Conservation (phyloP, 2,329 filamentous ascomycete genomes). For the Diaporthe helianthi region DNA sequence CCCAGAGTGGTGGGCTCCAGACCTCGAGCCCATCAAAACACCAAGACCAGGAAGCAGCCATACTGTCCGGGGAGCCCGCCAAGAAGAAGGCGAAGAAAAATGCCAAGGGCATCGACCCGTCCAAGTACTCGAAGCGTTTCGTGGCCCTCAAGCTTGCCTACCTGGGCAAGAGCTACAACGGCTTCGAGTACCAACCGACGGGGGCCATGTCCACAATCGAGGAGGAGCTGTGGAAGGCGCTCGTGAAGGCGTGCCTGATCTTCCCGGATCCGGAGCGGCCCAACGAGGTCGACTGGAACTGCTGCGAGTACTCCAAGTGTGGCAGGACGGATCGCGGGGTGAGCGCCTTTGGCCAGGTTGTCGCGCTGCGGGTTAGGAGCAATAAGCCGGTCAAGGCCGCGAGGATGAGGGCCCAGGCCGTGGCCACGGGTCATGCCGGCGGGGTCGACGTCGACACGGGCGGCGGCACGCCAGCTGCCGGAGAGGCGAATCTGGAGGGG, state of each 20-base stretch:
- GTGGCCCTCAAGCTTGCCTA: conserved; percentile 96
- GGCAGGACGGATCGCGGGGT: conserved; percentile 92
- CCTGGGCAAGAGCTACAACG: conserved; percentile 88
- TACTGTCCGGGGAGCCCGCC: conserved; percentile 9
- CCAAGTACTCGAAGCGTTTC: conserved; percentile 80
- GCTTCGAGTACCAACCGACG: conserved; percentile 84
- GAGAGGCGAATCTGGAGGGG: conserved; percentile 28
- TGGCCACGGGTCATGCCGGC: conserved; percentile 37
- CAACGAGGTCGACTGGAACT: conserved; percentile 76
- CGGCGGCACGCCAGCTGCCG: background rate
- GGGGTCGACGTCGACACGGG: conserved; percentile 23
- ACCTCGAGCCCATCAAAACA: background rate
- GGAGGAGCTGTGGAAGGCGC: conserved; percentile 90
- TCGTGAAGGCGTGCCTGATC: conserved; percentile 83
- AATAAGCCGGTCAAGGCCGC: conserved; percentile 65
- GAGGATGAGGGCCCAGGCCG: conserved; percentile 36
- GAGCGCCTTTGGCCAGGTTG: conserved; percentile 95
- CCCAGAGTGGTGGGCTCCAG: background rate
- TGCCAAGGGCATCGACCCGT: conserved; percentile 73
- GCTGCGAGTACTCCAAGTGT: conserved; percentile 92
- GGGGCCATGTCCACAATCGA: conserved; percentile 83
- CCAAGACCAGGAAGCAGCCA: background rate
- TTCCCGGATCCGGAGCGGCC: conserved; percentile 64
- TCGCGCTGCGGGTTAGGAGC: conserved; percentile 83
- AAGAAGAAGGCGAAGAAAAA: conserved; percentile 45